A percentile compares a stretch with the other conserved stretches of the same genome.
These are phyloP conservation scores for Wallacemonas rigidus DNA, from an alignment of 208 protist genomes.

Conservation along the genomic window DNA sequence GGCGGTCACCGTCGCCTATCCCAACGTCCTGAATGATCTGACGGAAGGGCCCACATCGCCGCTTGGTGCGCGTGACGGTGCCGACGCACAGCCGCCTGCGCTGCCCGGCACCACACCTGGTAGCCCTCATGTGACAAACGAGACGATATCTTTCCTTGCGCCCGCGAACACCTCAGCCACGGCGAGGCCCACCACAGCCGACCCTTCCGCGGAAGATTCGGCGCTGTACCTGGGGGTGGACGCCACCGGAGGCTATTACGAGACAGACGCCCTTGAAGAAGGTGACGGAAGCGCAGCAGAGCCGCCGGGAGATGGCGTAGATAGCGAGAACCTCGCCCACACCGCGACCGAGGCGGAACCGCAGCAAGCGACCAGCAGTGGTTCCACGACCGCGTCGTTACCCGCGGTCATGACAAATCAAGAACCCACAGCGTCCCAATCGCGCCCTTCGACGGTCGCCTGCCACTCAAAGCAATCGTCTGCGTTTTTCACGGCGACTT, in stretches of 20 bases:
- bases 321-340: background rate
- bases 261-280: slow-evolving; percentile 29
- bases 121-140: too few relatives aligned
- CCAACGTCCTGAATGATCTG: background rate
- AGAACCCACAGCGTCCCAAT: too few relatives aligned
- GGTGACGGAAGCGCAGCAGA: slow-evolving; percentile 1
- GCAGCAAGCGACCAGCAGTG: too few relatives aligned
- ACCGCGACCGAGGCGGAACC: too few relatives aligned
- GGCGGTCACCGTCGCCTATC: background rate
- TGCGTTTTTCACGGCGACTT: too few relatives aligned
- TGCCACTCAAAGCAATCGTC: too few relatives aligned
- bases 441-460: too few relatives aligned
- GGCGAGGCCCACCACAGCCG: background rate
- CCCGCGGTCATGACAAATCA: too few relatives aligned
- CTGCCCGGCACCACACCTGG: too few relatives aligned
- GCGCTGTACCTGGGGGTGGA: slow-evolving; percentile 5
- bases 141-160: too few relatives aligned
- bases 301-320: background rate
- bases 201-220: background rate
- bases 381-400: too few relatives aligned
- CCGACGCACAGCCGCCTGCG: background rate
- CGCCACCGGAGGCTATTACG: slow-evolving; percentile 23
- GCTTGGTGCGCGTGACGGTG: background rate
- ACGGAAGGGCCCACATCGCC: background rate
- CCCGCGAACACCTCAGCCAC: background rate